Evolutionary conservation across 2,329 filamentous ascomycete species (phyloP).

Genomic region (Albifimbria verrucaria): DNA sequence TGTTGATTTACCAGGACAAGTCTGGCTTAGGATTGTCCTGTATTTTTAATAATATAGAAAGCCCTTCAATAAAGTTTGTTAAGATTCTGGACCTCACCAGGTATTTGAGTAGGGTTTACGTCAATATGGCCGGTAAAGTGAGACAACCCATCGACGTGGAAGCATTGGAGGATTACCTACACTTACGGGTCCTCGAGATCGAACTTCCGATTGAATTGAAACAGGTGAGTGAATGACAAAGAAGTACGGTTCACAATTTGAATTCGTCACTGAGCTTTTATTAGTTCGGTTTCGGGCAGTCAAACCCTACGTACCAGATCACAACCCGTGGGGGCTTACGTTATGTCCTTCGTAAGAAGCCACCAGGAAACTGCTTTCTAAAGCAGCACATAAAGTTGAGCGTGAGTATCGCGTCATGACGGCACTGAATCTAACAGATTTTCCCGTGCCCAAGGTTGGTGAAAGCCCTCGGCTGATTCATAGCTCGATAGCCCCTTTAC

Average conservation of each 20-base stretch:
- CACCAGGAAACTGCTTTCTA: slow-evolving; percentile 5
- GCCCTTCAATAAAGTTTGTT: too few species aligned
- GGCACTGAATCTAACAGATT: slow-evolving; percentile 6
- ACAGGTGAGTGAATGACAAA: slow-evolving; percentile 1
- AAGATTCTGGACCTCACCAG: not conserved
- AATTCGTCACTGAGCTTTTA: not conserved
- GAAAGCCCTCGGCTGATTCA: not conserved
- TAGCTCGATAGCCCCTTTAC: not conserved
- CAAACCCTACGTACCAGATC: slow-evolving; percentile 7
- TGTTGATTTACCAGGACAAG: too few species aligned
- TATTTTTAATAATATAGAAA: not conserved
- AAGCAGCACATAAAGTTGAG: slow-evolving; percentile 8
- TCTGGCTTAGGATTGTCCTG: too few species aligned
- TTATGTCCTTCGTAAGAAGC: slow-evolving; percentile 11
- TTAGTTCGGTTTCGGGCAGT: slow-evolving; percentile 5
- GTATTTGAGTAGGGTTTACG: not conserved
- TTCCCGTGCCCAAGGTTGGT: slow-evolving; percentile 11
- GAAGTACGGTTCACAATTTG: slow-evolving; percentile 3
- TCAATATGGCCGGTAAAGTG: not conserved
- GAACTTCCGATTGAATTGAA: slow-evolving; percentile 2
- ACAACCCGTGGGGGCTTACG: slow-evolving; percentile 3
- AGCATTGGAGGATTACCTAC: slow-evolving; percentile 3
- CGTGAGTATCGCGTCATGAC: slow-evolving; percentile 7
- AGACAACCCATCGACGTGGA: slow-evolving; percentile 1
- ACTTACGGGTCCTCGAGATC: not conserved